Evolutionary conservation across 2,329 filamentous ascomycete genomes (phyloP).

Genomic region (Fonsecaea nubica): DNA sequence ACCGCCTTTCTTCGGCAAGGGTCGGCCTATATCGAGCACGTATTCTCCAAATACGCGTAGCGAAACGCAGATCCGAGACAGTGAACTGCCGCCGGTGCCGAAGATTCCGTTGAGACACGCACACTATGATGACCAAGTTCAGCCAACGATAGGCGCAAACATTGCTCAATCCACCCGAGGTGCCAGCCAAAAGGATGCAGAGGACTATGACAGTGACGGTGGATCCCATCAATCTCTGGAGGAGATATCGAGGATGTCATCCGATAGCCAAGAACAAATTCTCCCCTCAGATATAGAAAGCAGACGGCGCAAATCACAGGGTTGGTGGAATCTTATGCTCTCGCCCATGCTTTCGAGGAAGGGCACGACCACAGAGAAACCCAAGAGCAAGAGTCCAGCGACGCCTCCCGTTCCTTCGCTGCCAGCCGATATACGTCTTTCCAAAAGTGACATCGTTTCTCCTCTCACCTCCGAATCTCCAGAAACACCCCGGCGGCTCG

Average conservation of each 20-base stretch:
- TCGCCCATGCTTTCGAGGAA: constrained; percentile 53
- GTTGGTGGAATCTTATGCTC: constrained; percentile 58
- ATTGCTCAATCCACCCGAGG: neutral
- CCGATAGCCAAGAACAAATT: constrained; percentile 44
- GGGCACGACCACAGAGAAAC: constrained; percentile 46
- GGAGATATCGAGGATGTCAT: constrained; percentile 35
- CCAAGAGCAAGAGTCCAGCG: constrained; percentile 10
- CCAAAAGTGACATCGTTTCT: constrained; percentile 20
- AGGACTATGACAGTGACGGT: constrained; percentile 9
- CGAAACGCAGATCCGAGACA: constrained; percentile 23
- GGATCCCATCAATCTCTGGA: constrained; percentile 12
- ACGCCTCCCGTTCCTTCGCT: constrained; percentile 30
- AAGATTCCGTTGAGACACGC: constrained; percentile 44
- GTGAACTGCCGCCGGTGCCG: constrained; percentile 50
- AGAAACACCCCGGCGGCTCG: constrained; percentile 42
- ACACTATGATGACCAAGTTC: neutral
- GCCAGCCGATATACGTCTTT: constrained; percentile 14
- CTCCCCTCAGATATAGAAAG: constrained; percentile 39
- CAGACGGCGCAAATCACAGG: constrained; percentile 52
- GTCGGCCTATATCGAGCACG: constrained; percentile 50
- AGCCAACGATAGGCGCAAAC: constrained; percentile 14
- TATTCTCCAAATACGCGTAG: constrained; percentile 49
- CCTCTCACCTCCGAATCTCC: constrained; percentile 46
- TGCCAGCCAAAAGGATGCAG: neutral
- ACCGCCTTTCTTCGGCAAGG: constrained; percentile 20